Conservation (phyloP, 371 early-diverging fungal species). For the Rhizopus microsporus region DNA sequence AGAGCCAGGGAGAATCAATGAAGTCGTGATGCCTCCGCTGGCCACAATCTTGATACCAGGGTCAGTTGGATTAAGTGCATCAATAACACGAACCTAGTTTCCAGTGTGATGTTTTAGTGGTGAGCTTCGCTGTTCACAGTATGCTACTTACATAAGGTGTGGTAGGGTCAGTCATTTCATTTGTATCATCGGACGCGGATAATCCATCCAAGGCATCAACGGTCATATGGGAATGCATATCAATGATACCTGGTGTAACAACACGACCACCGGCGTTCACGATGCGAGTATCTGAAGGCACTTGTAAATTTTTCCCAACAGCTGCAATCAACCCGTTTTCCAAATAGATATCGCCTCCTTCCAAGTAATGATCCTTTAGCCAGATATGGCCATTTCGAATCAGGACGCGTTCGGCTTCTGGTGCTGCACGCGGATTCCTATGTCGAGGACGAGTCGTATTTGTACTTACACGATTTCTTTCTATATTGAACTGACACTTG, state of each 20-base stretch:
- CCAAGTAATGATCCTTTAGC: conserved; percentile 46
- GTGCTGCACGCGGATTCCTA: conserved; percentile 41
- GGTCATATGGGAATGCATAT: conserved; percentile 79
- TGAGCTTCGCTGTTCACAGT: neutral
- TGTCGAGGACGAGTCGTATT: conserved; percentile 33
- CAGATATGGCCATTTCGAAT: conserved; percentile 61
- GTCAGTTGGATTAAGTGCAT: conserved; percentile 68
- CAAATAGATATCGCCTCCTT: conserved; percentile 60
- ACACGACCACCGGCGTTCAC: conserved; percentile 70
- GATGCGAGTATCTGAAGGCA: conserved; percentile 35
- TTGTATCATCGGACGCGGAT: conserved; percentile 58
- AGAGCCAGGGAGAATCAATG: conserved; percentile 77
- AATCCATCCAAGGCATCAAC: conserved; percentile 63
- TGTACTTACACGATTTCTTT: conserved; percentile 17
- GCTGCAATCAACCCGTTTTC: conserved; percentile 59
- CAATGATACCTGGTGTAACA: conserved; percentile 82
- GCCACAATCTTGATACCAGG: conserved; percentile 67
- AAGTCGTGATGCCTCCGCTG: conserved; percentile 82
- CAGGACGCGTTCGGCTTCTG: conserved; percentile 35
- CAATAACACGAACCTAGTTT: conserved; percentile 55
- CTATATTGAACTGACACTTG: conserved; percentile 42
- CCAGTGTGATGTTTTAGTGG: neutral
- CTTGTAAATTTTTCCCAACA: conserved; percentile 41
- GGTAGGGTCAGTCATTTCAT: conserved; percentile 70
- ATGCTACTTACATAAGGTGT: conserved; percentile 57